Evolutionary conservation across 2,329 filamentous ascomycete species (phyloP).

Genomic region (Microcyclospora tardicrescens): DNA sequence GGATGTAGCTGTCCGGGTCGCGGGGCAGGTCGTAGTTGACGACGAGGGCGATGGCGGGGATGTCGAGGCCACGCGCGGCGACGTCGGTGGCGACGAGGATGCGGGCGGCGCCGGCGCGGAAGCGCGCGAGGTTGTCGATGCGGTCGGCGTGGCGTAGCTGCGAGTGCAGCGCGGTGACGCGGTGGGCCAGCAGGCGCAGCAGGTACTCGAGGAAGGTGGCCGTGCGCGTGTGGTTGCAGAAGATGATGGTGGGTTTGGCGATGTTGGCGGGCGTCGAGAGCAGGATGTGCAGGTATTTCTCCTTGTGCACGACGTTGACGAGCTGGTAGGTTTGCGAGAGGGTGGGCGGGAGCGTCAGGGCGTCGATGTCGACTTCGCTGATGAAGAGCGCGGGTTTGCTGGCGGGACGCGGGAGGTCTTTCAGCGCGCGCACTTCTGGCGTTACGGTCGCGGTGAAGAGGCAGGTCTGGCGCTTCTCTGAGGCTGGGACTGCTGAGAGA

Average conservation of each 20-base stretch:
- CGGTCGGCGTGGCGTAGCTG: conserved; percentile 73
- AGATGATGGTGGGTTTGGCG: conserved; percentile 72
- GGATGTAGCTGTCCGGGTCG: conserved; percentile 96
- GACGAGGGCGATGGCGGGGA: conserved; percentile 79
- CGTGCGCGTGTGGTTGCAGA: conserved; percentile 83
- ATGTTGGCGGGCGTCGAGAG: conserved; percentile 65
- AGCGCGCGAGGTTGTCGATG: conserved; percentile 76
- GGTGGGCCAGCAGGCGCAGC: conserved; percentile 71
- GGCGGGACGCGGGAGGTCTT: conserved; percentile 52
- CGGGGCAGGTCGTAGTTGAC: conserved; percentile 92
- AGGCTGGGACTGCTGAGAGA: conserved; percentile 64
- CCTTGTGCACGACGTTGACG: conserved; percentile 80
- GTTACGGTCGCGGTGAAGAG: conserved; percentile 96
- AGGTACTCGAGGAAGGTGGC: conserved; percentile 83
- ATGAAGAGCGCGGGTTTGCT: conserved; percentile 70
- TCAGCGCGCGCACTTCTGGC: conserved; percentile 75
- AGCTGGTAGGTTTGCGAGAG: conserved; percentile 77
- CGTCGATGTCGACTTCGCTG: conserved; percentile 67
- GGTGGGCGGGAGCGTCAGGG: conserved; percentile 64
- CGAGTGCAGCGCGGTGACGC: conserved; percentile 84
- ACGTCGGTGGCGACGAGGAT: conserved; percentile 93
- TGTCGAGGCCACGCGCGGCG: conserved; percentile 85
- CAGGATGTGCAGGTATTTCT: conserved; percentile 86
- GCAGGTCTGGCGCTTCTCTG: conserved; percentile 72
- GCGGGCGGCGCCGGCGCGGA: conserved; percentile 76